Evolutionary conservation across 495 filamentous ascomycete species (phyloP).

Genomic region (Xylaria nigripes): DNA sequence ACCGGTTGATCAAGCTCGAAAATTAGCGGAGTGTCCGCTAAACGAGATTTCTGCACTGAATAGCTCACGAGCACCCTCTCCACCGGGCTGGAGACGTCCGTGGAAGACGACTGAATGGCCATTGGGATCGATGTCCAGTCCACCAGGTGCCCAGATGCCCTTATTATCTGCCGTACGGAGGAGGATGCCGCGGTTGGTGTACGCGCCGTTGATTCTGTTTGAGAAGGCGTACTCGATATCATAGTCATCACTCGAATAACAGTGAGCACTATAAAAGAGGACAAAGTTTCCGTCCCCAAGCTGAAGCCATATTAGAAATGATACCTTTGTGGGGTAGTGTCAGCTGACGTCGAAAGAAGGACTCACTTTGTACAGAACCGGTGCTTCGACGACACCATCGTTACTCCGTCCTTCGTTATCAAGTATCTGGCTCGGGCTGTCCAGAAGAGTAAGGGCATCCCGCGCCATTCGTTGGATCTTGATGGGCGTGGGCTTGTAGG

Average conservation of each 20-base stretch:
- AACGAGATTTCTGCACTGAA: conserved; percentile 22
- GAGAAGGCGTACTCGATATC: conserved; percentile 49
- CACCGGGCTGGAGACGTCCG: conserved; percentile 17
- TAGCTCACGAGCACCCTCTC: conserved; percentile 12
- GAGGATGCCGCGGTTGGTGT: conserved; percentile 31
- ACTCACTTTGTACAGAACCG: conserved; percentile 35
- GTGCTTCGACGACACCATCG: conserved; percentile 55
- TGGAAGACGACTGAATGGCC: conserved; percentile 23
- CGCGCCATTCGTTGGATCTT: conserved; percentile 45
- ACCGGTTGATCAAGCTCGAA: neutral
- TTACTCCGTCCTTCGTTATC: conserved; percentile 44
- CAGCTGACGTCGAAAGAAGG: neutral
- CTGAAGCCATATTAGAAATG: neutral
- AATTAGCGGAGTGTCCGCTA: conserved; percentile 14
- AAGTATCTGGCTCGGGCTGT: conserved; percentile 42
- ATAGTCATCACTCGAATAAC: conserved; percentile 44
- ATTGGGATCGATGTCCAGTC: conserved; percentile 25
- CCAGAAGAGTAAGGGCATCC: conserved; percentile 45
- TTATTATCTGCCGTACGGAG: conserved; percentile 21
- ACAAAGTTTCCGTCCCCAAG: conserved; percentile 43
- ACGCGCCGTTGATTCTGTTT: conserved; percentile 39
- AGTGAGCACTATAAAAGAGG: conserved; percentile 55
- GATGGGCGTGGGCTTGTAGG: conserved; percentile 42
- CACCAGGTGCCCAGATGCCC: conserved; percentile 23
- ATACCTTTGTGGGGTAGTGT: neutral